phyloP scores from a whole-genome alignment of 441 rosid species.

The Bruguiera hainesii region DNA sequence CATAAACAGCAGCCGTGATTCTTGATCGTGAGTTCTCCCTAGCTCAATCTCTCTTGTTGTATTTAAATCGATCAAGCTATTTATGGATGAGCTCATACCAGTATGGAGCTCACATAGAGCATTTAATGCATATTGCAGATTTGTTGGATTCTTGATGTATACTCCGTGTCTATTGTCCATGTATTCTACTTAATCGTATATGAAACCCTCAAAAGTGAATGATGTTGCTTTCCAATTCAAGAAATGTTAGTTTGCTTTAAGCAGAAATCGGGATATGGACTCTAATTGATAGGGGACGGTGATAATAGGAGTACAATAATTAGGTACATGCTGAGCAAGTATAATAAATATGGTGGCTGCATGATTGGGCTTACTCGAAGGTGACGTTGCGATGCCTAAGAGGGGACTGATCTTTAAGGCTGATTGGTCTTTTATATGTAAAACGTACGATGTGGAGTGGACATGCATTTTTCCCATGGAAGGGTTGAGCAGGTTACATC shows the following conservation, averaged over 20 bases:
- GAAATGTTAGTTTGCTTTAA: neutral
- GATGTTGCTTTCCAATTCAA: neutral
- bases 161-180: neutral
- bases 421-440: neutral
- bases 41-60: neutral
- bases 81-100: neutral
- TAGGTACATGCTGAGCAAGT: neutral
- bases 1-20: neutral
- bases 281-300: neutral
- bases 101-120: conserved; percentile 1
- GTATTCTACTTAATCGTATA: neutral
- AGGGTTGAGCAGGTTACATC: too few species aligned
- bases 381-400: neutral
- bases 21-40: neutral
- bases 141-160: neutral
- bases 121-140: conserved; percentile 2
- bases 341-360: neutral
- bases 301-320: neutral
- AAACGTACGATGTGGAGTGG: neutral
- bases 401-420: neutral
- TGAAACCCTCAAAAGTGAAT: neutral
- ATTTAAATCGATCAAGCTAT: neutral
- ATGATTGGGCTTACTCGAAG: too few species aligned
- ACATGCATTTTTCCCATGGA: too few species aligned
- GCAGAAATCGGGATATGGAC: neutral